Percentiles rank a stretch among this genome's conserved stretches.
These are phyloP conservation scores for Melaleuca quinquenervia DNA, from an alignment of 345 rosid genomes.

Conservation along the genomic window DNA sequence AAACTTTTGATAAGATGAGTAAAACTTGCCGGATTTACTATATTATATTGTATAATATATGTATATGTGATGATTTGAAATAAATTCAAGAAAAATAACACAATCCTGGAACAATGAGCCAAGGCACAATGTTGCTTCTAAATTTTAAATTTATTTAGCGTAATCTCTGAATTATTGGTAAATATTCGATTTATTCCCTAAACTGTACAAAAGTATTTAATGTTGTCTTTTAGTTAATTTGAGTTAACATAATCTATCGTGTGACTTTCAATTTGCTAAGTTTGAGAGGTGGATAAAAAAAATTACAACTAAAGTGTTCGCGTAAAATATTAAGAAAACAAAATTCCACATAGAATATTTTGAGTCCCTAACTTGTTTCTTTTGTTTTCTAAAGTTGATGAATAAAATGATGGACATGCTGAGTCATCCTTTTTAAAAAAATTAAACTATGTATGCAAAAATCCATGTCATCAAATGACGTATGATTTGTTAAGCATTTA, in stretches of 20 bases:
- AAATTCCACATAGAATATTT: not conserved
- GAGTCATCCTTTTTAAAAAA: not conserved
- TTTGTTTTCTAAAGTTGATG: not conserved
- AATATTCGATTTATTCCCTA: not conserved
- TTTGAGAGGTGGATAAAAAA: not conserved
- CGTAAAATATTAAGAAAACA: not conserved
- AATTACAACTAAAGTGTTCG: not conserved
- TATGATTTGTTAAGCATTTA: not conserved
- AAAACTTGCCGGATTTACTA: not conserved
- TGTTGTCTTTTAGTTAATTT: not conserved
- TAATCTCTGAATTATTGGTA: not conserved
- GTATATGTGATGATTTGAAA: too few relatives aligned
- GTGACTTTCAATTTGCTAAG: not conserved
- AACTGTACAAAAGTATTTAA: not conserved
- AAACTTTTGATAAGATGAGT: not conserved
- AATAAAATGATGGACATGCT: not conserved
- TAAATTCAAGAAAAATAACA: rapidly evolving
- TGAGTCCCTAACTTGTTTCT: not conserved
- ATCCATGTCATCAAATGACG: not conserved
- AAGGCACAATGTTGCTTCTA: not conserved
- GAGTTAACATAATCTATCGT: not conserved
- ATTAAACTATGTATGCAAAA: not conserved
- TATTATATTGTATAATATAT: too few relatives aligned
- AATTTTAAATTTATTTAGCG: not conserved
- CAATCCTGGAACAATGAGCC: not conserved